Evolutionary conservation across 305 asterid genomes (phyloP).

Genomic region (Solanum hybrid): DNA sequence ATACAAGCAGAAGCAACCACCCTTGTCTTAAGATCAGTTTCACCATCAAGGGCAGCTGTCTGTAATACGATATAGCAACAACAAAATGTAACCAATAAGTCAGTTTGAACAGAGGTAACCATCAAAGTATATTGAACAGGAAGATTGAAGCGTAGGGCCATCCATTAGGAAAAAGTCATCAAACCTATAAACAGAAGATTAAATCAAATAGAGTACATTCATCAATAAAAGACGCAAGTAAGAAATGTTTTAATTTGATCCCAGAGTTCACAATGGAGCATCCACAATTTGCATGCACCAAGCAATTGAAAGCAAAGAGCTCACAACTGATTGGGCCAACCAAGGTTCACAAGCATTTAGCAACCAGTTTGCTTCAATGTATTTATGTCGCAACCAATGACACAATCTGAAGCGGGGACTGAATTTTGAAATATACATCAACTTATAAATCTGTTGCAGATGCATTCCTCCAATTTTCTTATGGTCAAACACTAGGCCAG

Average conservation of each 20-base stretch:
- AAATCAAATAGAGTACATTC: neutral
- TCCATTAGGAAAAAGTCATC: constrained; percentile 2
- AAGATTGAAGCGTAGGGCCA: neutral
- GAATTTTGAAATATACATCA: neutral
- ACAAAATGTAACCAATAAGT: neutral
- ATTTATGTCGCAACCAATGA: neutral
- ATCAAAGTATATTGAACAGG: neutral
- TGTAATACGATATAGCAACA: constrained; percentile 16
- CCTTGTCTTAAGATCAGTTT: constrained; percentile 95
- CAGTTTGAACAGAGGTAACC: neutral
- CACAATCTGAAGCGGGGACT: neutral
- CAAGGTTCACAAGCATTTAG: neutral
- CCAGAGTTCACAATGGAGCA: neutral
- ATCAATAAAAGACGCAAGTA: neutral
- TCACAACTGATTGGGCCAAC: neutral
- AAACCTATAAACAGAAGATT: neutral
- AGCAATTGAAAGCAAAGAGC: neutral
- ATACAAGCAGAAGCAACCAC: constrained; percentile 81
- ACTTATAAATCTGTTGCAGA: neutral
- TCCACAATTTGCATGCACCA: neutral
- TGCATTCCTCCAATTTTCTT: neutral
- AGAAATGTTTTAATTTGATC: constrained; percentile 1
- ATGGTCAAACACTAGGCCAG: neutral
- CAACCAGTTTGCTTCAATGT: neutral
- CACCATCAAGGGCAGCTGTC: constrained; percentile 99